phyloP scores from a whole-genome alignment of 345 rosid species.

The Populus alba region DNA sequence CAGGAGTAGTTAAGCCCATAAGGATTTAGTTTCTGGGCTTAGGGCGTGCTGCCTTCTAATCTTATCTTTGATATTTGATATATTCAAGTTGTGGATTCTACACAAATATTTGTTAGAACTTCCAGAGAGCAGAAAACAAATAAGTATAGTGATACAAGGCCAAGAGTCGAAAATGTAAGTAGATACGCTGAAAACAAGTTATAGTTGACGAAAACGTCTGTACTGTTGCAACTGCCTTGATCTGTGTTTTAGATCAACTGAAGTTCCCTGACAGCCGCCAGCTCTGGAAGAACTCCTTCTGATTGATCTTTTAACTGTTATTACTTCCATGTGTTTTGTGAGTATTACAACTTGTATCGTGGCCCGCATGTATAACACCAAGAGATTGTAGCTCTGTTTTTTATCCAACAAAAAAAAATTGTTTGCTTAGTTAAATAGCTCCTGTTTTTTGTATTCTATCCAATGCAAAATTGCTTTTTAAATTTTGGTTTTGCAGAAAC shows the following conservation, averaged over 20 bases:
- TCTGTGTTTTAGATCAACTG: neutral
- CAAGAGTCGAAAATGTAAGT: neutral
- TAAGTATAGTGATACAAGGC: neutral
- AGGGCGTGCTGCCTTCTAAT: neutral
- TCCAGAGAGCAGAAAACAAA: neutral
- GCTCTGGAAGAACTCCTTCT: neutral
- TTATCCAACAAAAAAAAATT: too few species aligned
- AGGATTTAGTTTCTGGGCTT: neutral
- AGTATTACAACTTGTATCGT: neutral
- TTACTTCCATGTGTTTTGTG: neutral
- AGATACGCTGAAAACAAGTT: neutral
- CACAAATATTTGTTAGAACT: neutral
- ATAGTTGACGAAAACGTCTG: neutral
- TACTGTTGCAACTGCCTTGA: neutral
- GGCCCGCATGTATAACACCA: neutral
- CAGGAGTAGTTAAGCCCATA: neutral
- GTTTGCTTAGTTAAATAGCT: too few species aligned
- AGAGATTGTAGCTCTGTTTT: too few species aligned
- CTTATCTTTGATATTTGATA: neutral
- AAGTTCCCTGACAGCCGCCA: neutral
- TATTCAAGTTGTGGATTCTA: neutral
- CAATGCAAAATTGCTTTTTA: too few species aligned
- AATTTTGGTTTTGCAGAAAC: too few species aligned
- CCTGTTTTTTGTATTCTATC: too few species aligned
- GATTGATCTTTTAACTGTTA: neutral